phyloP scores from a whole-genome alignment of 1,284 basidiomycete species.

The Rhodotorula sp. region DNA sequence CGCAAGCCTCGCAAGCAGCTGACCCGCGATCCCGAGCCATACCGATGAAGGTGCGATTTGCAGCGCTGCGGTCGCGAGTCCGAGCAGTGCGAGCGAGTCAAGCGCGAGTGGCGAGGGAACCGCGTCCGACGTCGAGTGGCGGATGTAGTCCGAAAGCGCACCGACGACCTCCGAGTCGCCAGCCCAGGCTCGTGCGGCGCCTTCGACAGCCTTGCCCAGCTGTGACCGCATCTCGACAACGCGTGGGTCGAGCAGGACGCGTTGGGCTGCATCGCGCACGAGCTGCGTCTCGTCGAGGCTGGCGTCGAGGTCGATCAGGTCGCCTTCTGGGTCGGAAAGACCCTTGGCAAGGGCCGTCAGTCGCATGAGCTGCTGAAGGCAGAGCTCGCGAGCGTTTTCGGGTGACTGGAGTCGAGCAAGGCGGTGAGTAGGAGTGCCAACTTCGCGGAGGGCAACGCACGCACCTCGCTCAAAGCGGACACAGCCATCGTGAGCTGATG shows the following conservation, averaged over 20 bases:
- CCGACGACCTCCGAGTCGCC: constrained; percentile 42
- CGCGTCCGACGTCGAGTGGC: constrained; percentile 39
- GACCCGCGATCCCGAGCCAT: constrained; percentile 40
- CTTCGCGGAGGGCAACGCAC: neutral
- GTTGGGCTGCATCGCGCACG: constrained; percentile 17
- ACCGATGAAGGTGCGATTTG: constrained; percentile 31
- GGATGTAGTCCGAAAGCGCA: constrained; percentile 42
- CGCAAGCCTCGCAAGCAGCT: constrained; percentile 35
- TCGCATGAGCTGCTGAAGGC: constrained; percentile 44
- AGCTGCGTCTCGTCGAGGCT: constrained; percentile 38
- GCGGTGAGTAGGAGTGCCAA: no score
- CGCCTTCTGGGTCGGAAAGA: constrained; percentile 45
- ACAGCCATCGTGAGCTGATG: constrained; percentile 30
- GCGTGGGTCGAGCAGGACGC: constrained; percentile 23
- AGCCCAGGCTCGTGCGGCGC: constrained; percentile 28
- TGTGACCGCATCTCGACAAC: constrained; percentile 31
- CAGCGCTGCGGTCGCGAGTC: constrained; percentile 30
- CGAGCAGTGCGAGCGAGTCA: constrained; percentile 35
- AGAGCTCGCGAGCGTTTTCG: constrained; percentile 32
- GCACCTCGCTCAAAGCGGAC: constrained; percentile 8
- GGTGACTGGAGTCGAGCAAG: neutral
- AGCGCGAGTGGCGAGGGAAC: constrained; percentile 41
- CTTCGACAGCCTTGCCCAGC: constrained; percentile 38
- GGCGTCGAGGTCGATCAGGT: constrained; percentile 44
- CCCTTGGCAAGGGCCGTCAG: constrained; percentile 45